These are phyloP conservation scores for Colletotrichum melonis DNA, from an alignment of 2,329 filamentous ascomycete species.

Conservation along the genomic window DNA sequence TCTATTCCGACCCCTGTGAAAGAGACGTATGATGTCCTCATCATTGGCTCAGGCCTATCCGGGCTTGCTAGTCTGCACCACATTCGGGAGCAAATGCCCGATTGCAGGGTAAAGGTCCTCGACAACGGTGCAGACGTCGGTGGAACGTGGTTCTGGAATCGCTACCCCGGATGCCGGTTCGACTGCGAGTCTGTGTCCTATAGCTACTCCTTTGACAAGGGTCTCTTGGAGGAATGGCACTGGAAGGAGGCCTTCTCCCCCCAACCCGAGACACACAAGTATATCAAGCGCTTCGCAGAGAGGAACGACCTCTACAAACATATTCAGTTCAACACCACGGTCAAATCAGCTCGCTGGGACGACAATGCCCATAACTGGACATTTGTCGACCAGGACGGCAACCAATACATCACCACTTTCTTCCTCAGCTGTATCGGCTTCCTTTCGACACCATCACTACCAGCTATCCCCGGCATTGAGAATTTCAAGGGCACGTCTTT, in stretches of 20 bases:
- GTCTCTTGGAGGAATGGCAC: conserved; percentile 18
- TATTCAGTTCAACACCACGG: neutral
- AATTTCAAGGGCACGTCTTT: conserved; percentile 35
- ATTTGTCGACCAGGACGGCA: conserved; percentile 8
- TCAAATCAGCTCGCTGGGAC: conserved; percentile 1
- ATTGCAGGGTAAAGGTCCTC: conserved; percentile 38
- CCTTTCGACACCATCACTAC: conserved; percentile 46
- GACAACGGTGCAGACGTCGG: conserved; percentile 57
- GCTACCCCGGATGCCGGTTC: conserved; percentile 62
- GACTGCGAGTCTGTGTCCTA: conserved; percentile 52
- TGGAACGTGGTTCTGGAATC: conserved; percentile 63
- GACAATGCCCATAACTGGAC: neutral
- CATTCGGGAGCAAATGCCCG: conserved; percentile 19
- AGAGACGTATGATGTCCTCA: conserved; percentile 12
- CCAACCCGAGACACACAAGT: conserved; percentile 11
- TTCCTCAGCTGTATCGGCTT: conserved; percentile 34
- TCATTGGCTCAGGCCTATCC: conserved; percentile 24
- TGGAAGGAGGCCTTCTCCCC: conserved; percentile 24
- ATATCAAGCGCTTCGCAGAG: neutral
- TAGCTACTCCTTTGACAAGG: conserved; percentile 16
- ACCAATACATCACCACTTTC: conserved; percentile 3
- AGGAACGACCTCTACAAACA: neutral
- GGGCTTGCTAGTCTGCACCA: conserved; percentile 27
- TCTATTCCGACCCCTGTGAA: conserved; percentile 19
- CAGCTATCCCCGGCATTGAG: conserved; percentile 43